A percentile compares a stretch with the other conserved stretches of the same genome.
phyloP scores from a whole-genome alignment of 495 filamentous ascomycete genomes.

The Astrothelium macrocarpum region DNA sequence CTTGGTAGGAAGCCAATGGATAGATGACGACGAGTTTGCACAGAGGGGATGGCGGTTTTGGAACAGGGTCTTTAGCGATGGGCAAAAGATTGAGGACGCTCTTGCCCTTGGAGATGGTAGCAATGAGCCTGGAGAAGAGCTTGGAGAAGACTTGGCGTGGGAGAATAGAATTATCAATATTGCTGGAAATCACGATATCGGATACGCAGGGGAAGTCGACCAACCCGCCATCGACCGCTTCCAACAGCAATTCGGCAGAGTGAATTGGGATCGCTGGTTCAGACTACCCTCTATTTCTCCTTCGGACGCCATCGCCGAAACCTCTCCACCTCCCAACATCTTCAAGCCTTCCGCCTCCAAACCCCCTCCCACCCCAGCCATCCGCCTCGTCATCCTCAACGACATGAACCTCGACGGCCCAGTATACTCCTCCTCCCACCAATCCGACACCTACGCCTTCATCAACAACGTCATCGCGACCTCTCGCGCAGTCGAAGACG shows the following conservation, averaged over 20 bases:
- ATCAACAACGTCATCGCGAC: conserved; percentile 62
- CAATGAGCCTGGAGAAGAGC: conserved; percentile 33
- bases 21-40: conserved; percentile 73
- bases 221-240: conserved; percentile 63
- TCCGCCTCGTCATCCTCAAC: conserved; percentile 81
- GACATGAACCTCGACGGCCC: conserved; percentile 86
- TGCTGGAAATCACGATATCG: conserved; percentile 91
- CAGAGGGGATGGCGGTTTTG: conserved; percentile 65
- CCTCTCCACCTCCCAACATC: neutral
- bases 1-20: conserved; percentile 93
- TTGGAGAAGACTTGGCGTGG: conserved; percentile 53
- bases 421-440: conserved; percentile 51
- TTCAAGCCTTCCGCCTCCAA: conserved; percentile 15
- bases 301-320: neutral
- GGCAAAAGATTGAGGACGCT: conserved; percentile 43
- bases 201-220: conserved; percentile 85
- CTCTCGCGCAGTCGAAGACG: conserved; percentile 55
- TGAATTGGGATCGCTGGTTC: conserved; percentile 81
- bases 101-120: conserved; percentile 12
- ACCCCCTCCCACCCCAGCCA: conserved; percentile 29
- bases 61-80: conserved; percentile 65
- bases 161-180: conserved; percentile 70
- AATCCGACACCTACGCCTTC: conserved; percentile 64
- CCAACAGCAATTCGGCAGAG: conserved; percentile 68
- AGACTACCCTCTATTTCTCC: conserved; percentile 36